A percentile compares a stretch with the other conserved stretches of the same genome.
Conservation (phyloP, 108 stramenopile species). For the Cyclostephanos invisitatus region DNA sequence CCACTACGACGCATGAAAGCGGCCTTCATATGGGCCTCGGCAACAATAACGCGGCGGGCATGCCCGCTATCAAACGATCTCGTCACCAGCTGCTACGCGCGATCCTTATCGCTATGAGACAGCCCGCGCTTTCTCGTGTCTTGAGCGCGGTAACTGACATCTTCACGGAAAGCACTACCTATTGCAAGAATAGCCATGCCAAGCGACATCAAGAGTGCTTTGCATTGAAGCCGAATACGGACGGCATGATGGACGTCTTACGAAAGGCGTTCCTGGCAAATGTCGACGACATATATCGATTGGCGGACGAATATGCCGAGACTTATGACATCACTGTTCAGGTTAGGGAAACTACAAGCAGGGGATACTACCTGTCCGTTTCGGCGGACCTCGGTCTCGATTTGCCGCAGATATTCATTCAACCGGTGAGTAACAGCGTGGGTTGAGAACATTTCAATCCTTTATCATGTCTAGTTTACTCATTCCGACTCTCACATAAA, state of each 20-base stretch:
- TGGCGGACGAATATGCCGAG: slow-evolving; percentile 88
- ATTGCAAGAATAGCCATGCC: slow-evolving; percentile 73
- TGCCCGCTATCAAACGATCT: slow-evolving; percentile 16
- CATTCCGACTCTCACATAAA: no score
- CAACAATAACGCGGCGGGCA: slow-evolving; percentile 18
- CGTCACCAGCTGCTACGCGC: slow-evolving; percentile 77
- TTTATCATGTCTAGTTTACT: no score
- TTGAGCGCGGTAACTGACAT: slow-evolving; percentile 60
- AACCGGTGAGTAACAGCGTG: slow-evolving; percentile 44
- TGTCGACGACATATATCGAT: slow-evolving; percentile 89
- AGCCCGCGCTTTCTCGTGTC: slow-evolving; percentile 70
- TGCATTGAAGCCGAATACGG: slow-evolving; percentile 80
- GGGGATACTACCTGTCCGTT: slow-evolving; percentile 83
- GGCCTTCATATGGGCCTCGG: slow-evolving; percentile 79
- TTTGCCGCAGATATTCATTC: slow-evolving; percentile 79
- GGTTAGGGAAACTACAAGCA: slow-evolving; percentile 67
- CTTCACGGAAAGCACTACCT: slow-evolving; percentile 79
- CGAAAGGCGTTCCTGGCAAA: slow-evolving; percentile 85
- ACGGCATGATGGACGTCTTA: slow-evolving; percentile 86
- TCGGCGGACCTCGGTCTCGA: slow-evolving; percentile 58
- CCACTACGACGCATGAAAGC: slow-evolving; percentile 45
- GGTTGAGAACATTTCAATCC: no score
- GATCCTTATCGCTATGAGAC: slow-evolving; percentile 69
- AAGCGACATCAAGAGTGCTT: slow-evolving; percentile 93
- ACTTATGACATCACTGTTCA: slow-evolving; percentile 71